Base-by-base conservation (phyloP, 169 alveolate genomes). In the Cryptosporidium felis region DNA sequence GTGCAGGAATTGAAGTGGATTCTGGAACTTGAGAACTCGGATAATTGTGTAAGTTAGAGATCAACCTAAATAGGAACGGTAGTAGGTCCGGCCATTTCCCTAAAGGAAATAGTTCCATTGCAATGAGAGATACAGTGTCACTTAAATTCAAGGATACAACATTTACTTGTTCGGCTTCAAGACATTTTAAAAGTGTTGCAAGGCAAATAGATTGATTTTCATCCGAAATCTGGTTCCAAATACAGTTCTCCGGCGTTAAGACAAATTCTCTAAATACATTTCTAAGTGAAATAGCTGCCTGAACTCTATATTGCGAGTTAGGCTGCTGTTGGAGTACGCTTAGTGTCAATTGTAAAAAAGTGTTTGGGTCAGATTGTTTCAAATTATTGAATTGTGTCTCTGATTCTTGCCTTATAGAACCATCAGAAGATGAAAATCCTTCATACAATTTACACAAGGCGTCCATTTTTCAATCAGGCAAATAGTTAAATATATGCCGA, bases 351-450 rank as follows among this genome's bases (percentile, higher is more conserved):
- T 74, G 85, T 6, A 74, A 8, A 56, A 74, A 74, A 32, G 85
- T 74, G 42, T 74, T 74, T 21, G 85, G 85, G 28, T 74, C 85
- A 8, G 85, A 32, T 58, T 74, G 85, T 38, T 56, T 49, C 26
- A 74, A 74, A 36, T 74, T 74, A 40, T 74, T 74, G 18, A 74
- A 74, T 36, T 74, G 85, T 14, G 28, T 49, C 44, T 74, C 85
- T 38, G 85, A 74, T 74, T 74, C 85, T 30, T 74, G 85, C 41
- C 85, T 74, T 18, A 74, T 38, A 3, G 67, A 32, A 38, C 85
- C 56, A 16, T 74, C 85, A n/a, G 85, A 56, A 16, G 85, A 74
- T 38, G 85, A 74, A 28, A 74, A 74, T 23, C 85, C 85, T 53
- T 74, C 85, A 36, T 74, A 74, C 10, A 74, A 59, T 40, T 53